Evolutionary conservation across 192 early-diverging fungal genomes (phyloP), one percentile per base, ranked within the genome.

Genomic region (Coemansia sp.): DNA sequence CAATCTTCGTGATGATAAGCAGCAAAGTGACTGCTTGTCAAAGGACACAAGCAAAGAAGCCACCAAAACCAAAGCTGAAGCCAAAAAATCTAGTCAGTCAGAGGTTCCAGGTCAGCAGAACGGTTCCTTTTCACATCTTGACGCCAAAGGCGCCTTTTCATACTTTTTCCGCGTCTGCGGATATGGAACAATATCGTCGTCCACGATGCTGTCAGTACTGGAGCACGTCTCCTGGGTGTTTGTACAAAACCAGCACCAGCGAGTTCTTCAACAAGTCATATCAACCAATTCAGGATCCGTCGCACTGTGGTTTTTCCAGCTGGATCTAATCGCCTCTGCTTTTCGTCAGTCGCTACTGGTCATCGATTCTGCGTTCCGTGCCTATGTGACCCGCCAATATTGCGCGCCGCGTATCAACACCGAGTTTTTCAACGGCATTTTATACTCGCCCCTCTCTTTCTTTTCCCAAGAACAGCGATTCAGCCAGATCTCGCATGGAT

Each of bases 401-500:
- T 67, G 57, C 14, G 66, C 66, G 5, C 66, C 66, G 22, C 57
- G 56, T 22, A 59, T 67, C 57, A 67, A 67, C 48, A 20, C 29
- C 22, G 20, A 60, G 48, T 67, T 67, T 48, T 38, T 67, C 38
- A 40, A 31, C 7, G 45, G 56, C 3, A 51, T 67, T 17, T 40
- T 67, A 4, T 17, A 60, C 17, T 59, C 66, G 33, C 66, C 66
- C n/a, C 4, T 60, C 57, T 45, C 48, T 4, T 50, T 38, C 20
- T 60, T 60, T 42, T 17, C 34, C n/a, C 36, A 36, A 16, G 57
- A 42, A 22, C 36, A 60, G 18, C 7, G 34, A 5, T 51, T 38
- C 32, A 50, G 48, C 14, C 30, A 28, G 18, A 60, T 67, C 2
- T 18, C 66, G 18, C 42, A 28, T 1, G 66, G 56, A 5, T 67